Conservation (phyloP, 2,329 filamentous ascomycete species). For the Cladosporium sp. region DNA sequence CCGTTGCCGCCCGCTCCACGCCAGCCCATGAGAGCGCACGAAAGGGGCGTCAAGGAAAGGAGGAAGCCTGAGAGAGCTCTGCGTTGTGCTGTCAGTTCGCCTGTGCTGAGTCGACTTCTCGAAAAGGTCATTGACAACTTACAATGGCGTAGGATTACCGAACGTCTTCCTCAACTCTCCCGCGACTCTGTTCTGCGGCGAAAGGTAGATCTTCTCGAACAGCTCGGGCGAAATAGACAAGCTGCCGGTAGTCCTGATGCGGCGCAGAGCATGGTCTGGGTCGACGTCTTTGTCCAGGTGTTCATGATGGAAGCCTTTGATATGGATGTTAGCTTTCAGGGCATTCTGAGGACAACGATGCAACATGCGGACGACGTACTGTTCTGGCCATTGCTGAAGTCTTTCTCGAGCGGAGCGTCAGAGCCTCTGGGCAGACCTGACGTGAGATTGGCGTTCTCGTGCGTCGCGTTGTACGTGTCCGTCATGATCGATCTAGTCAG, state of each 20-base stretch:
- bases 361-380: conserved; percentile 20
- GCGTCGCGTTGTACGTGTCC: conserved; percentile 22
- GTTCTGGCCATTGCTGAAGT: conserved; percentile 37
- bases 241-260: conserved; percentile 50
- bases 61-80: conserved; percentile 54
- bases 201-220: conserved; percentile 52
- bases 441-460: conserved; percentile 26
- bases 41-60: conserved; percentile 50
- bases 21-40: conserved; percentile 57
- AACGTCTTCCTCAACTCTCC: conserved; percentile 50
- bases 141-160: conserved; percentile 50
- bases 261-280: conserved; percentile 37
- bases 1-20: conserved; percentile 52
- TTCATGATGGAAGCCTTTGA: conserved; percentile 19
- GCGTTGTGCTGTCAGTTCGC: neutral
- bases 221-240: conserved; percentile 52
- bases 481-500: conserved; percentile 15
- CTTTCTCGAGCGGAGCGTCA: conserved; percentile 39
- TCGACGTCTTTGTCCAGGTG: conserved; percentile 33
- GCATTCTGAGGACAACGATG: neutral
- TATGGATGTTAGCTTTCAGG: conserved; percentile 4
- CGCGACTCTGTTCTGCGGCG: conserved; percentile 47
- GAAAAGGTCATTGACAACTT: conserved; percentile 25
- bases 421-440: conserved; percentile 13
- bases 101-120: neutral